Evolutionary conservation across 768 basidiomycete species (phyloP).

Genomic region (Coprinopsis cinerea): DNA sequence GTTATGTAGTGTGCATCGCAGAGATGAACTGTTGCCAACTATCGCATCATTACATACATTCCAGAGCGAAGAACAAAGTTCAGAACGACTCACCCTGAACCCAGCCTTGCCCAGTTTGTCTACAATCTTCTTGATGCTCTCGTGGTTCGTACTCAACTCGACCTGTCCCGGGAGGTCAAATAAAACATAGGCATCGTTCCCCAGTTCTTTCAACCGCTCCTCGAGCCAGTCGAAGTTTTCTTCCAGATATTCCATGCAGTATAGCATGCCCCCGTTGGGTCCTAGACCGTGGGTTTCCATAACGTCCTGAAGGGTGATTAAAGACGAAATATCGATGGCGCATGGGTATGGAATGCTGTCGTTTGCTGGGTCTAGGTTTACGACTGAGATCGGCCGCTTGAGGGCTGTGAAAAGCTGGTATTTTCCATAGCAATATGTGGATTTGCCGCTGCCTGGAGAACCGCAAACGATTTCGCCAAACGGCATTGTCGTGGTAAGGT

Average conservation of each 20-base stretch:
- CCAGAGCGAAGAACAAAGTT: conserved; percentile 4
- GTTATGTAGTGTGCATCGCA: conserved; percentile 98
- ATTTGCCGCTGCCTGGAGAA: conserved; percentile 83
- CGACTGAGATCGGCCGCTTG: conserved; percentile 76
- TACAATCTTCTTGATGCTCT: conserved; percentile 78
- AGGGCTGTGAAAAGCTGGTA: conserved; percentile 86
- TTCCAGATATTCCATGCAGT: conserved; percentile 95
- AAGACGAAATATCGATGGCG: conserved; percentile 73
- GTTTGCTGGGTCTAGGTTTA: conserved; percentile 97
- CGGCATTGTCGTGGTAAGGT: conserved; percentile 54
- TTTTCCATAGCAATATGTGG: conserved; percentile 85
- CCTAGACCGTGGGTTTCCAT: conserved; percentile 84
- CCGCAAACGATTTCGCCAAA: conserved; percentile 87
- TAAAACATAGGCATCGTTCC: conserved; percentile 75
- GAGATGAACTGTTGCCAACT: conserved; percentile 92
- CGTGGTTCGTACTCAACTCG: conserved; percentile 94
- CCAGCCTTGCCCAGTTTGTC: conserved; percentile 63
- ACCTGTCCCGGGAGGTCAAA: conserved; percentile 98
- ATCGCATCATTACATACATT: conserved; percentile 16
- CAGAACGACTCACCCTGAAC: conserved; percentile 65
- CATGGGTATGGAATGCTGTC: conserved; percentile 88
- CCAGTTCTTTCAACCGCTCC: conserved; percentile 56
- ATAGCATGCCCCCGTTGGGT: conserved; percentile 94
- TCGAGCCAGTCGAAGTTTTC: conserved; percentile 90
- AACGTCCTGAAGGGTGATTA: conserved; percentile 83